phyloP scores from a whole-genome alignment of 805 yeast species.

The Metschnikowia lunata region DNA sequence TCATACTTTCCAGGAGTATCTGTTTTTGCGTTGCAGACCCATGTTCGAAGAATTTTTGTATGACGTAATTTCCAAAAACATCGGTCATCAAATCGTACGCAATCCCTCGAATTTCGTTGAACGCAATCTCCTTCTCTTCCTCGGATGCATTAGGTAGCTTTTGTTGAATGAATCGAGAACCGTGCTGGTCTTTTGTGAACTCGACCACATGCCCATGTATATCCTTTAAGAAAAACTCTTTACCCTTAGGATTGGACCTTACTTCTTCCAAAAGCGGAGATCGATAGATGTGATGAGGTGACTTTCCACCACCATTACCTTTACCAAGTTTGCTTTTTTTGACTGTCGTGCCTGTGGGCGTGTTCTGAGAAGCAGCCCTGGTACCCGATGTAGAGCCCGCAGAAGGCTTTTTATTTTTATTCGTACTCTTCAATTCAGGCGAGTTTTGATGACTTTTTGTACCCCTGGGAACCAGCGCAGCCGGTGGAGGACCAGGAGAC shows the following conservation, averaged over 20 bases:
- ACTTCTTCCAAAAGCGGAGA: constrained; percentile 84
- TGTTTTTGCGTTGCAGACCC: constrained; percentile 70
- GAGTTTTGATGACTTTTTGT: background rate
- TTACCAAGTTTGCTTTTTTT: constrained; percentile 13
- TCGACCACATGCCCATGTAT: constrained; percentile 85
- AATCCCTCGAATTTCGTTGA: constrained; percentile 74
- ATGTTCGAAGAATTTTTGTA: constrained; percentile 87
- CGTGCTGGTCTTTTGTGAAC: constrained; percentile 94
- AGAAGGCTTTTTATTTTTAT: background rate
- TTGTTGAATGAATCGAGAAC: constrained; percentile 94
- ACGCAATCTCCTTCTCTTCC: constrained; percentile 73
- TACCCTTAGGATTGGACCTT: constrained; percentile 57
- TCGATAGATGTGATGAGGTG: constrained; percentile 51
- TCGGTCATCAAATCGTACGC: constrained; percentile 84
- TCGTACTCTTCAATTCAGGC: background rate
- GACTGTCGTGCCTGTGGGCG: constrained; percentile 6
- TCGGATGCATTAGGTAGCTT: constrained; percentile 61
- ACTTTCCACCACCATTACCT: constrained; percentile 19
- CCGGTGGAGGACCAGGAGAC: constrained; percentile 10
- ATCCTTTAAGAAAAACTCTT: constrained; percentile 61
- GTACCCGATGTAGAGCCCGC: background rate
- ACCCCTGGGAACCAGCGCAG: constrained; percentile 13
- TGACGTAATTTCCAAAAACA: constrained; percentile 96
- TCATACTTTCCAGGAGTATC: constrained; percentile 65
- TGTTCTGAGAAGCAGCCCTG: background rate